Evolutionary conservation across 2,329 filamentous ascomycete genomes (phyloP).

Genomic region (Nannizzia gypsea): DNA sequence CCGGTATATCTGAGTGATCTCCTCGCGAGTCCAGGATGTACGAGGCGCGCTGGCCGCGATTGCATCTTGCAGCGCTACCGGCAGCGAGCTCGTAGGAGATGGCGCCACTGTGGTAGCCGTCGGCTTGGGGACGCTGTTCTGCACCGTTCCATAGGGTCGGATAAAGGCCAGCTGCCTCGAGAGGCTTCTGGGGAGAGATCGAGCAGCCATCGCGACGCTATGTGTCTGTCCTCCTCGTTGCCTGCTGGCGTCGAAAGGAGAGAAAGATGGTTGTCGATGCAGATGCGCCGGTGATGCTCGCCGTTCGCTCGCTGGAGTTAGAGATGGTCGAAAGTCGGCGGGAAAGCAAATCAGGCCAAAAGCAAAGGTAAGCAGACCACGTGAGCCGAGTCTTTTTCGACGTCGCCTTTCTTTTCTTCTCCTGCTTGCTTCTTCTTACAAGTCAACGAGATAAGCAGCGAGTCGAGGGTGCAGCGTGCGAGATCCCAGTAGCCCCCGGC

Average conservation of each 20-base stretch:
- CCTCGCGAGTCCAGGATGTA: conserved; percentile 67
- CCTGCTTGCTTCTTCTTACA: not conserved
- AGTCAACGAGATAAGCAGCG: not conserved
- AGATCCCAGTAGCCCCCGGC: not conserved
- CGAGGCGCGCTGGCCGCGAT: conserved; percentile 39
- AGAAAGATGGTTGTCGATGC: not conserved
- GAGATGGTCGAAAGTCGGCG: not conserved
- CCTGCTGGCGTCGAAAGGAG: not conserved
- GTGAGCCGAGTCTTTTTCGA: not conserved
- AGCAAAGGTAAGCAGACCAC: conserved; percentile 1
- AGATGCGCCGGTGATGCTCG: not conserved
- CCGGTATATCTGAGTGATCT: conserved; percentile 72
- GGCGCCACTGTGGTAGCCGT: conserved; percentile 12
- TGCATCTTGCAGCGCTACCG: conserved; percentile 26
- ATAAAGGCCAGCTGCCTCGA: conserved; percentile 19
- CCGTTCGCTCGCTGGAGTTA: too few relatives aligned
- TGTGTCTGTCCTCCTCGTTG: not conserved
- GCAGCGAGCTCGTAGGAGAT: conserved; percentile 17
- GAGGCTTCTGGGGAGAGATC: conserved; percentile 21
- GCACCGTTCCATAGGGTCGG: conserved; percentile 31
- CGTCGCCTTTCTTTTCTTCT: not conserved
- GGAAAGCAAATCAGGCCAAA: not conserved
- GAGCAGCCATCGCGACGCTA: conserved; percentile 8
- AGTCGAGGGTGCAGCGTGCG: not conserved
- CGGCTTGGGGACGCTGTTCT: conserved; percentile 14